Base-by-base conservation (phyloP, 768 basidiomycete species). In the Rhodosporidiobolus odoratus region DNA sequence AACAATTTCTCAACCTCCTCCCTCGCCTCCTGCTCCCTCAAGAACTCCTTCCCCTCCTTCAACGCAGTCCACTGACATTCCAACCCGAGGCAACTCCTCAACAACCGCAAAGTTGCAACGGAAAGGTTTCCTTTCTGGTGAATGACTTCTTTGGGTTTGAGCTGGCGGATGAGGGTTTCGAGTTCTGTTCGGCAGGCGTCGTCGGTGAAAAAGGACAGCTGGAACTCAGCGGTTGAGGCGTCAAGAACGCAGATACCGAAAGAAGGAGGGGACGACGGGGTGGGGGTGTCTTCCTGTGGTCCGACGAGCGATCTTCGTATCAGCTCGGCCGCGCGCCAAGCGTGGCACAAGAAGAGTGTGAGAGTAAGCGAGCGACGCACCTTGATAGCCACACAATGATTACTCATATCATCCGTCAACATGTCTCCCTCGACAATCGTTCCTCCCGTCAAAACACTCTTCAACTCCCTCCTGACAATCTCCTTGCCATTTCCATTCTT, bases 371-470 rank as follows among this genome's bases (percentile, higher is more conserved):
- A 23, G 12, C 10, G 37, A 67, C 80, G 58, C 41, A 81, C 82
- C 82, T 88, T 88, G 78, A 99, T 87, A 15, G 91, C 88, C 35
- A 98, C 86, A 78, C 95, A 98, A 77, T 99, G 96, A 7, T 91
- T 92, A 0, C 92, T 91, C 80, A 97, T 89, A 71, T 98, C 96
- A 68, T 96, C 91, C 1, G 85, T 88, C 40, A 98, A 83, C 65
- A 95, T 87, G 56, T 89, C 87, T 17, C 87, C 87, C 75, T 99
- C 96, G 57, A 97, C 89, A 34, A 98, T 87, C 0, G 96, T 99
- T 4, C 96, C 96, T 61, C 91, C 91, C 0, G 96, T 99, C 78
- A 94, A 90, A 53, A 99, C 92, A 82, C 94, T 95, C 80, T 90
- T 90, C 59, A 99, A 83, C 76, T 94, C 96, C 58, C 92, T 84